Conservation (phyloP, 1,139 yeast species). For the Taiozyma sp. region DNA sequence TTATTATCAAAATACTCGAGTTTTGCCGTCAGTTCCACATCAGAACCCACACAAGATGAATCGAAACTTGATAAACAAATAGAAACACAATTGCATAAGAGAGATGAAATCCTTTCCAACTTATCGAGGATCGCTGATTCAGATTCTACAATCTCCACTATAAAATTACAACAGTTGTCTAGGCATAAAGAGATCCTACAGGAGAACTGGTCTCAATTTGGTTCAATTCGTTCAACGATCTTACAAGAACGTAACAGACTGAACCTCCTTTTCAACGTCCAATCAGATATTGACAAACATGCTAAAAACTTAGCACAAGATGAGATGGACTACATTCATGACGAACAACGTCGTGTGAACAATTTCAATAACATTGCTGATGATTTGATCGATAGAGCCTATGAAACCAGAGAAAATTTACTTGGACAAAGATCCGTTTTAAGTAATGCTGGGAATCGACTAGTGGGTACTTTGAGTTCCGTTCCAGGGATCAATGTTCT, state of each 20-base stretch:
- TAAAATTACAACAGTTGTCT: conserved; percentile 74
- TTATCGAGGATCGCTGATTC: conserved; percentile 46
- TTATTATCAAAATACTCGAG: conserved; percentile 46
- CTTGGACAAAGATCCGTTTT: conserved; percentile 63
- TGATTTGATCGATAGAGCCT: conserved; percentile 73
- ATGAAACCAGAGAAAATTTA: conserved; percentile 83
- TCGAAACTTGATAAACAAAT: conserved; percentile 35
- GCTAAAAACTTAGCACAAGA: conserved; percentile 28
- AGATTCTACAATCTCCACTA: conserved; percentile 55
- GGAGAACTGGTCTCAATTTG: conserved; percentile 64
- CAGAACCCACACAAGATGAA: conserved; percentile 45
- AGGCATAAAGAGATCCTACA: conserved; percentile 74
- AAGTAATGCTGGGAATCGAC: conserved; percentile 56
- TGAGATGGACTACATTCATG: conserved; percentile 66
- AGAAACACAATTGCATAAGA: conserved; percentile 33
- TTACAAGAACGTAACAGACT: conserved; percentile 71
- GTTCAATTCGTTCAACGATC: conserved; percentile 52
- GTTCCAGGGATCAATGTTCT: conserved; percentile 83
- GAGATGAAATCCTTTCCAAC: conserved; percentile 36
- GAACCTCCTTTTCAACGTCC: conserved; percentile 68
- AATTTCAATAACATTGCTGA: conserved; percentile 75
- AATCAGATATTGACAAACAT: conserved; percentile 54
- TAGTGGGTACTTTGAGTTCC: conserved; percentile 53
- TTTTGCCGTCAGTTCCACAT: conserved; percentile 44
- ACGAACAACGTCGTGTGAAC: conserved; percentile 72